Conservation (phyloP, 768 basidiomycete species). For the Cytidiella melzeri region DNA sequence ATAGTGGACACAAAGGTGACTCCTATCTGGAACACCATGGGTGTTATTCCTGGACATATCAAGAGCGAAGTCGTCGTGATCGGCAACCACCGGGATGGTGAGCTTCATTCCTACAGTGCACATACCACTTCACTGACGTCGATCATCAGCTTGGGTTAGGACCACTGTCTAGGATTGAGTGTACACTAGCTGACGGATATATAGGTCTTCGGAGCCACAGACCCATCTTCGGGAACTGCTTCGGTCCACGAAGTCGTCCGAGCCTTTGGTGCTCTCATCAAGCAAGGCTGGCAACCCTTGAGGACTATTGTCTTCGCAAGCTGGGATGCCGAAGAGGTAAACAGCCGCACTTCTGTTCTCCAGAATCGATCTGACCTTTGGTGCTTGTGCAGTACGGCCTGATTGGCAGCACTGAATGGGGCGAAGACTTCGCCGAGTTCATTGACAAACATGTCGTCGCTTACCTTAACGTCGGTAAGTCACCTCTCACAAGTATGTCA, state of each 20-base stretch:
- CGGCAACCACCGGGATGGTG: constrained; percentile 87
- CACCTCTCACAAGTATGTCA: not conserved
- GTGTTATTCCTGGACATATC: constrained; percentile 75
- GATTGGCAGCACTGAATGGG: constrained; percentile 88
- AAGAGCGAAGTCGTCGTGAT: constrained; percentile 81
- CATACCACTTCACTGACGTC: not conserved
- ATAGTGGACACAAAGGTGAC: constrained; percentile 72
- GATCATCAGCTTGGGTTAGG: constrained; percentile 6
- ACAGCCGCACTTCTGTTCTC: constrained; percentile 4
- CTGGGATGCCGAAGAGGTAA: constrained; percentile 75
- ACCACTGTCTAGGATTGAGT: not conserved
- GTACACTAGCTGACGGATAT: constrained; percentile 22
- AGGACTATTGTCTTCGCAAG: constrained; percentile 70
- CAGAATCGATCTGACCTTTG: no score
- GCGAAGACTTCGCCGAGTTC: constrained; percentile 85
- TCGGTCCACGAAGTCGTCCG: constrained; percentile 72
- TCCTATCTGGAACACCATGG: constrained; percentile 90
- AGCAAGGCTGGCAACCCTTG: constrained; percentile 78
- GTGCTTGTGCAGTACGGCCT: constrained; percentile 50
- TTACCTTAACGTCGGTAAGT: constrained; percentile 72
- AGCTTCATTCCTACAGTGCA: constrained; percentile 15
- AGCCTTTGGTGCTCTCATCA: constrained; percentile 62
- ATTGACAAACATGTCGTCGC: constrained; percentile 74
- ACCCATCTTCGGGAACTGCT: constrained; percentile 77
- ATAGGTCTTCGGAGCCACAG: constrained; percentile 78